Percentiles rank a stretch among this genome's conserved stretches.
Evolutionary conservation across 2,329 filamentous ascomycete species (phyloP).

Genomic region (Macrophomina phaseolina): DNA sequence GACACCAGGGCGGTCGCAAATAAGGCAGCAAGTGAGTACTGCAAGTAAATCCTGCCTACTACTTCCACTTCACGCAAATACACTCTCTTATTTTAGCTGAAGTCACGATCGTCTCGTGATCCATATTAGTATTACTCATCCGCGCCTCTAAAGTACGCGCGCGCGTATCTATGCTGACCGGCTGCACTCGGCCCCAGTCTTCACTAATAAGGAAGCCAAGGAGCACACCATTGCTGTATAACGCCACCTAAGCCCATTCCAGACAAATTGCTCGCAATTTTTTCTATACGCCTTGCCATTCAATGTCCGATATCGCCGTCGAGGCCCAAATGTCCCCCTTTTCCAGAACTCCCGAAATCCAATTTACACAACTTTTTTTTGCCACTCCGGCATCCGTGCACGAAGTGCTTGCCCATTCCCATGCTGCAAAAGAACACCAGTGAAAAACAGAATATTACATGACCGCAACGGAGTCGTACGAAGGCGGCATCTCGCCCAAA

Average conservation of each 20-base stretch:
- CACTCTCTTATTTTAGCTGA: too few relatives aligned
- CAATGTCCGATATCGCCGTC: constrained; percentile 1
- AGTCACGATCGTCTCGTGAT: too few relatives aligned
- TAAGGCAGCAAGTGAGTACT: too few relatives aligned
- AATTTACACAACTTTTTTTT: neutral
- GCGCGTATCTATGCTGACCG: too few relatives aligned
- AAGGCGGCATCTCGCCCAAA: constrained; percentile 15
- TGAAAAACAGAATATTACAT: constrained; percentile 5
- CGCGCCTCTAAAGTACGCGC: too few relatives aligned
- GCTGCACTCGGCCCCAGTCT: too few relatives aligned
- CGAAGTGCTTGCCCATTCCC: neutral
- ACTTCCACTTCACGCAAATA: too few relatives aligned
- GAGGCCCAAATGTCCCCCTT: neutral
- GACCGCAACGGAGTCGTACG: constrained; percentile 9
- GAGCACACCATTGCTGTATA: neutral
- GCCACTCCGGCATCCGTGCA: neutral
- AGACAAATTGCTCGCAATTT: neutral
- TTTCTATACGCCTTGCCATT: neutral
- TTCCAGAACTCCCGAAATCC: neutral
- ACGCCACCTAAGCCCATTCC: constrained; percentile 2
- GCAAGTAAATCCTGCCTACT: too few relatives aligned
- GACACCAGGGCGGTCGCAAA: too few relatives aligned
- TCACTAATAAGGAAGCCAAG: neutral
- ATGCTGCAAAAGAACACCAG: neutral
- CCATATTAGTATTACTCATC: too few relatives aligned